These are phyloP conservation scores for Claviceps pazoutovae DNA, from an alignment of 2,329 filamentous ascomycete species.

Conservation along the genomic window DNA sequence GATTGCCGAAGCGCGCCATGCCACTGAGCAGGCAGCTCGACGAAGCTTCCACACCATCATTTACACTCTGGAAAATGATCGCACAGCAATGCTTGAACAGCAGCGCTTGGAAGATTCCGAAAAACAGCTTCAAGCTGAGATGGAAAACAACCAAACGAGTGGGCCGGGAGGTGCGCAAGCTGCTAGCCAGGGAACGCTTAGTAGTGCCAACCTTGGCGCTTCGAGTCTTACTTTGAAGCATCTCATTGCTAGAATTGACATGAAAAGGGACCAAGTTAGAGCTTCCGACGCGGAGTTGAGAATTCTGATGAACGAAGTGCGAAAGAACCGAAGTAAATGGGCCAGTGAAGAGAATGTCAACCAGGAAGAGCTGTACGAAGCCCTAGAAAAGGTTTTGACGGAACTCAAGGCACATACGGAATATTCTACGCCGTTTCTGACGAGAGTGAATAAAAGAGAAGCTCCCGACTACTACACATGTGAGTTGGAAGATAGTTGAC, in stretches of 20 bases:
- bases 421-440: slow-evolving; percentile 90
- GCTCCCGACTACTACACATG: slow-evolving; percentile 89
- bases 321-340: slow-evolving; percentile 98
- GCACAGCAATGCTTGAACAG: slow-evolving; percentile 93
- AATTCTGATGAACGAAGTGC: slow-evolving; percentile 88
- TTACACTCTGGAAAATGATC: slow-evolving; percentile 88
- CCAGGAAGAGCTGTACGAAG: slow-evolving; percentile 95
- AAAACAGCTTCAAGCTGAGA: slow-evolving; percentile 89
- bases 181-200: slow-evolving; percentile 74
- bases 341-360: slow-evolving; percentile 94
- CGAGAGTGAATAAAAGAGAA: slow-evolving; percentile 90
- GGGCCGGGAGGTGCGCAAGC: slow-evolving; percentile 32
- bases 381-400: slow-evolving; percentile 88
- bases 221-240: slow-evolving; percentile 95
- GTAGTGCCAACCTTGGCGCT: slow-evolving; percentile 85
- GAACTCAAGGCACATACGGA: slow-evolving; percentile 96
- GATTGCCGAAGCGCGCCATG: slow-evolving; percentile 80
- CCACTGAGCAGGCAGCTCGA: slow-evolving; percentile 78
- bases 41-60: slow-evolving; percentile 87
- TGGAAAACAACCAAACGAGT: slow-evolving; percentile 49
- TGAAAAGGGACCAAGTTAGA: slow-evolving; percentile 77
- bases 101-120: slow-evolving; percentile 94
- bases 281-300: slow-evolving; percentile 88
- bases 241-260: slow-evolving; percentile 87
- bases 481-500: slow-evolving; percentile 32